Evolutionary conservation across 2,329 filamentous ascomycete genomes (phyloP).

Genomic region (Aureobasidium sp.): DNA sequence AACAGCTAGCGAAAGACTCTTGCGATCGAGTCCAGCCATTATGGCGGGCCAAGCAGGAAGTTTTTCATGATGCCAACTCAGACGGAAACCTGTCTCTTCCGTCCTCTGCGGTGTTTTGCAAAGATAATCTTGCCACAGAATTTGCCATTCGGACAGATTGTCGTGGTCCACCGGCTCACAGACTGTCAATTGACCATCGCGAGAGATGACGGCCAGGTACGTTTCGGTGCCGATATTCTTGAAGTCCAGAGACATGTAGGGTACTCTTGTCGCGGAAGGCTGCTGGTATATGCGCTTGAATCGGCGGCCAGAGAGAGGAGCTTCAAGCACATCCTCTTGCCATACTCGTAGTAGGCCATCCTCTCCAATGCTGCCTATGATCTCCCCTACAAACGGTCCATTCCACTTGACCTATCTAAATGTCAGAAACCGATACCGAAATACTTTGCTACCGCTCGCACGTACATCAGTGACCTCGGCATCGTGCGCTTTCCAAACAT

Average conservation of each 20-base stretch:
- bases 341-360: constrained; percentile 88
- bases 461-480: constrained; percentile 81
- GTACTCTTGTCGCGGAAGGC: constrained; percentile 59
- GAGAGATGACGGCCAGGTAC: constrained; percentile 75
- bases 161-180: constrained; percentile 83
- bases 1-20: constrained; percentile 74
- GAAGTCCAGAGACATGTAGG: constrained; percentile 74
- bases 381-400: constrained; percentile 78
- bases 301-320: constrained; percentile 64
- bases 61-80: constrained; percentile 82
- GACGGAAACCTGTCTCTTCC: constrained; percentile 79
- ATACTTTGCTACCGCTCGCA: not conserved
- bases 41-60: constrained; percentile 72
- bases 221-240: constrained; percentile 79
- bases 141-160: constrained; percentile 66
- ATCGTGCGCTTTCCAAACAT: constrained; percentile 85
- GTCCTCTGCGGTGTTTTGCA: constrained; percentile 64
- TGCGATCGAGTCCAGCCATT: constrained; percentile 70
- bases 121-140: constrained; percentile 69
- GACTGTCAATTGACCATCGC: constrained; percentile 71
- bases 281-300: constrained; percentile 66
- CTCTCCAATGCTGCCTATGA: constrained; percentile 80
- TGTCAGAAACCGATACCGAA: not conserved
- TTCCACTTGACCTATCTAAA: constrained; percentile 76
- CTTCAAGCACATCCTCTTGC: constrained; percentile 80